Base-by-base conservation (phyloP, 306 rosid species). In the Sicyos edulis region DNA sequence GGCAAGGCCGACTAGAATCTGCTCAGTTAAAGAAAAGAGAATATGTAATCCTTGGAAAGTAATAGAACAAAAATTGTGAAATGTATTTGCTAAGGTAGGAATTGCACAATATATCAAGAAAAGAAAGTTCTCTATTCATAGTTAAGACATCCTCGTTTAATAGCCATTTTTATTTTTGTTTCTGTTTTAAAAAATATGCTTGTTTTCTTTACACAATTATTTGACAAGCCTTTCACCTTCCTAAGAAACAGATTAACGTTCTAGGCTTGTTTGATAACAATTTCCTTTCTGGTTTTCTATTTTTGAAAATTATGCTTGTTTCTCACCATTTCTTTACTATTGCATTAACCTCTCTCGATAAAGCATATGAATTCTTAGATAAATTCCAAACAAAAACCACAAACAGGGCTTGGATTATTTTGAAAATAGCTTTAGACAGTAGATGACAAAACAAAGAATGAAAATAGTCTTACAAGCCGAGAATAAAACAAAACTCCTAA, bases 1-100 rank as follows among this genome's bases (percentile, higher is more conserved):
- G 11, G 89, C 93, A 14, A 88, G 45, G 70, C 91, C 88, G 2
- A 75, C 96, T 78, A 90, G 77, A 72, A 90, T 80, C 96, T 92
- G 96, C 76, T 83, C 29, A 76, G 22, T 26, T 59, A 72, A 60
- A 45, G 74, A 54, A 65, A 75, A 56, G 44, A 56, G 21, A 14
- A 64, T 64, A 17, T 40, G 26, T 62, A 34, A 34, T 37, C 15
- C 69, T 62, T 62, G 12, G 15, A 16, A 62, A 60, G 44, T 13
- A 59, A 26, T 59, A 57, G n/a, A 57, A 11, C 4, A 57, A 10
- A 10, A 22, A 4, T 57, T 57, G 34, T 59, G 42, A 26, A 59
- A 24, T 4, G 42, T 59, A 60, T 60, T 26, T 24, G 45, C 66
- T 26, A 24, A 24, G 17, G 64, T 58, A 12, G 13, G 44, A 29